phyloP scores from a whole-genome alignment of 169 alveolate species.

The Besnoitia besnoiti region DNA sequence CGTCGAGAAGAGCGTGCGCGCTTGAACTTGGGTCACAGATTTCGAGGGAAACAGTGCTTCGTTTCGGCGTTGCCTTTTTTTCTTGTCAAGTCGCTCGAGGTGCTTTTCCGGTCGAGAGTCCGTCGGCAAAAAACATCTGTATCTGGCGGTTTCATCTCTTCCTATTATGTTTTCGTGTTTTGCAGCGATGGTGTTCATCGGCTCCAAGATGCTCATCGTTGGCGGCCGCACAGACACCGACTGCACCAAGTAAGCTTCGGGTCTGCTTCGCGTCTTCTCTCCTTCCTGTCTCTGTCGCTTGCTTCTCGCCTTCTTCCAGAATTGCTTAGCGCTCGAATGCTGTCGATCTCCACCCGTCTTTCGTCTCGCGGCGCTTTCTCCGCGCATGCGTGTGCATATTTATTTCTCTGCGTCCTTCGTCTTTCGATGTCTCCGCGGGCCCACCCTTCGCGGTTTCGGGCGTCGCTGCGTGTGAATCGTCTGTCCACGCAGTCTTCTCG shows the following conservation, averaged over 20 bases:
- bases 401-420: neutral
- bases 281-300: neutral
- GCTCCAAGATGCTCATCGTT: constrained; percentile 89
- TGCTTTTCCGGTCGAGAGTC: too few species aligned
- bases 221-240: constrained; percentile 96
- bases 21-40: too few species aligned
- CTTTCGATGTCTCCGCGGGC: neutral
- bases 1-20: too few species aligned
- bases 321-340: neutral
- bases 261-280: neutral
- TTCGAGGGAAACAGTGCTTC: too few species aligned
- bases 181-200: constrained; percentile 60
- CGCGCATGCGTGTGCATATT: neutral
- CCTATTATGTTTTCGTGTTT: too few species aligned
- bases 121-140: too few species aligned
- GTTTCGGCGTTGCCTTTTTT: too few species aligned
- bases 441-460: too few species aligned
- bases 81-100: too few species aligned
- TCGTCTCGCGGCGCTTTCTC: neutral
- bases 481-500: too few species aligned
- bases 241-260: constrained; percentile 69
- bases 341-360: neutral
- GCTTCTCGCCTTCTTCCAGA: neutral
- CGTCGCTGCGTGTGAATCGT: too few species aligned
- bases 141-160: too few species aligned